A percentile compares a stretch with the other conserved stretches of the same genome.
These are phyloP conservation scores for Aspergillus heteromorphus DNA, from an alignment of 495 filamentous ascomycete species.

Conservation along the genomic window DNA sequence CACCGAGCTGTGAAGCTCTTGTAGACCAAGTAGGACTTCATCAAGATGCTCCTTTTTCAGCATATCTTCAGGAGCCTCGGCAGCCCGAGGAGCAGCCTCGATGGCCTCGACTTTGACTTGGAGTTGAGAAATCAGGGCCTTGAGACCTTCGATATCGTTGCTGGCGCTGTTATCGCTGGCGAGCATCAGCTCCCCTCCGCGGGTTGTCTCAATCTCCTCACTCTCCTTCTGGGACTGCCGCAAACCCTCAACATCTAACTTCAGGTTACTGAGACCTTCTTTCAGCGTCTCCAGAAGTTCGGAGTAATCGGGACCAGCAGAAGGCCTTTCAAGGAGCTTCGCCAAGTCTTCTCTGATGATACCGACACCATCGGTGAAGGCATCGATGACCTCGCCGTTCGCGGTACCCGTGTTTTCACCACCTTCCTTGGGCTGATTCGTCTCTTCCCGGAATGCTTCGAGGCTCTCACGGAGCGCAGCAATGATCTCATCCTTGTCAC, in stretches of 20 bases:
- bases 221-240: constrained; percentile 43
- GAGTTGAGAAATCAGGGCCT: constrained; percentile 73
- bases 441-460: constrained; percentile 61
- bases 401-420: constrained; percentile 53
- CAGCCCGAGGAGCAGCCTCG: constrained; percentile 51
- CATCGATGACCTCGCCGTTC: constrained; percentile 72
- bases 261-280: constrained; percentile 65
- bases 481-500: constrained; percentile 52
- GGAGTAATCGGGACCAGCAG: constrained; percentile 56
- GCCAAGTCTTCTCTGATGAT: constrained; percentile 69
- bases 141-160: constrained; percentile 76
- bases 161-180: constrained; percentile 46
- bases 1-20: constrained; percentile 55
- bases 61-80: constrained; percentile 36
- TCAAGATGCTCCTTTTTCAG: constrained; percentile 57
- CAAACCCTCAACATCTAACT: constrained; percentile 71
- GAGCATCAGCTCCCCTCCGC: constrained; percentile 53
- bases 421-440: constrained; percentile 48
- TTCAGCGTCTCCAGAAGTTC: constrained; percentile 85
- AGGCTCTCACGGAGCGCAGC: constrained; percentile 66
- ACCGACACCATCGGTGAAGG: constrained; percentile 75
- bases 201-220: constrained; percentile 36
- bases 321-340: constrained; percentile 27
- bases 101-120: constrained; percentile 78
- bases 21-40: constrained; percentile 51